Percentiles rank a stretch among this genome's conserved stretches.
Evolutionary conservation across 1,139 yeast genomes (phyloP).

Genomic region (Pichia sp.): DNA sequence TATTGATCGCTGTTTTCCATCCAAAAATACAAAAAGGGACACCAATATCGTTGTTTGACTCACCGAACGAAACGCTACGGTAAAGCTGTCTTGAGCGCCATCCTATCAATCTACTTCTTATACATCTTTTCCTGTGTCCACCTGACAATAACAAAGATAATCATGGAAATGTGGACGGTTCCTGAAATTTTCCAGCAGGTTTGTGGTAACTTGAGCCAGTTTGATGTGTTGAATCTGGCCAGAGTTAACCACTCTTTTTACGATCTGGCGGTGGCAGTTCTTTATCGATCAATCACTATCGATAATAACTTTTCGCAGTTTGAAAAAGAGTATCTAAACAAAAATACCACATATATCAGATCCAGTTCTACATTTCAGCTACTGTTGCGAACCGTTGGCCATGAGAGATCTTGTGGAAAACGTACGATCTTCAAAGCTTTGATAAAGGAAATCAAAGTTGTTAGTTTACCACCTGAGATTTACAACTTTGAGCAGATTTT

Average conservation of each 20-base stretch:
- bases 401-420: neutral
- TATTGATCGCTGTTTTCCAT: too few relatives aligned
- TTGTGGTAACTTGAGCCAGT: conserved; percentile 15
- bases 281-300: conserved; percentile 17
- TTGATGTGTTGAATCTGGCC: conserved; percentile 15
- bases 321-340: conserved; percentile 15
- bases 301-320: conserved; percentile 17
- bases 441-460: conserved; percentile 11
- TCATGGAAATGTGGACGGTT: neutral
- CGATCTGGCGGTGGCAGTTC: conserved; percentile 3
- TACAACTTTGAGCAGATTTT: conserved; percentile 19
- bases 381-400: conserved; percentile 6
- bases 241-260: conserved; percentile 8
- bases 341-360: conserved; percentile 16
- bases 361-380: conserved; percentile 15
- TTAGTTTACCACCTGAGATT: conserved; percentile 19
- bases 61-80: too few relatives aligned
- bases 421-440: neutral
- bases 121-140: neutral
- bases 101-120: too few relatives aligned
- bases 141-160: neutral
- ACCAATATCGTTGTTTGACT: too few relatives aligned
- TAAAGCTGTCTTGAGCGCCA: too few relatives aligned
- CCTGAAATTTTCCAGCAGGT: conserved; percentile 17
- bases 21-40: too few relatives aligned